These are phyloP conservation scores for Rhizoclosmatium sp. DNA, from an alignment of 192 early-diverging fungal species.

Conservation along the genomic window DNA sequence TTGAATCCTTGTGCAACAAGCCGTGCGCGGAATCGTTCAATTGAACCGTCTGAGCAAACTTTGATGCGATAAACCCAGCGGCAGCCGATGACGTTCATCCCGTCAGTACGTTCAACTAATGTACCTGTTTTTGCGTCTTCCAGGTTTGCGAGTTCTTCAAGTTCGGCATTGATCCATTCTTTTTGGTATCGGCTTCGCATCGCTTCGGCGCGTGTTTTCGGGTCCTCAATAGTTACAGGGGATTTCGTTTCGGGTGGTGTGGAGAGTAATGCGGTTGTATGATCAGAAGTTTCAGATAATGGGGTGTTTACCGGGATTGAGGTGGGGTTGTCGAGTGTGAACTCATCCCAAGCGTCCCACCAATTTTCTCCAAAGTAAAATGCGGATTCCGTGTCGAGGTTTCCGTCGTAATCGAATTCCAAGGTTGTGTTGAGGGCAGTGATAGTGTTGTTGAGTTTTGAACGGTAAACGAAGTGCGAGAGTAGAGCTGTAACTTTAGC, in stretches of 20 bases:
- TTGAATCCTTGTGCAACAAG: slow-evolving; percentile 49
- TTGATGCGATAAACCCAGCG: slow-evolving; percentile 32
- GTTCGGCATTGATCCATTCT: not conserved
- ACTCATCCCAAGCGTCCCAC: not conserved
- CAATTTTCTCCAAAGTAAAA: not conserved
- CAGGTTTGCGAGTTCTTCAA: not conserved
- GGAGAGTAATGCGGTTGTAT: not conserved
- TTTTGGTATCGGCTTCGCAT: not conserved
- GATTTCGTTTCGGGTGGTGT: too few relatives aligned
- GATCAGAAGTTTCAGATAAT: not conserved
- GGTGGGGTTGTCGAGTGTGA: too few relatives aligned
- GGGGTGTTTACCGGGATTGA: too few relatives aligned
- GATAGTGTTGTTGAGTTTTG: too few relatives aligned
- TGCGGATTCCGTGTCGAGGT: not conserved
- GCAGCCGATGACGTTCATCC: slow-evolving; percentile 5
- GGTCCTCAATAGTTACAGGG: not conserved
- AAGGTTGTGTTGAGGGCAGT: not conserved
- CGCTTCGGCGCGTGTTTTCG: too few relatives aligned
- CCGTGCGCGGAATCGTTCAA: slow-evolving; percentile 35
- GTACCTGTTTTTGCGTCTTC: not conserved
- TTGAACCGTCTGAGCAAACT: slow-evolving; percentile 18
- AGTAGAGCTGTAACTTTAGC: too few relatives aligned
- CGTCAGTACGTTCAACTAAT: not conserved
- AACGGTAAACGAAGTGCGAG: too few relatives aligned
- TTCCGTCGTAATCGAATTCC: not conserved